Evolutionary conservation across 2,329 filamentous ascomycete genomes (phyloP).

Genomic region (Aureobasidium sp.): DNA sequence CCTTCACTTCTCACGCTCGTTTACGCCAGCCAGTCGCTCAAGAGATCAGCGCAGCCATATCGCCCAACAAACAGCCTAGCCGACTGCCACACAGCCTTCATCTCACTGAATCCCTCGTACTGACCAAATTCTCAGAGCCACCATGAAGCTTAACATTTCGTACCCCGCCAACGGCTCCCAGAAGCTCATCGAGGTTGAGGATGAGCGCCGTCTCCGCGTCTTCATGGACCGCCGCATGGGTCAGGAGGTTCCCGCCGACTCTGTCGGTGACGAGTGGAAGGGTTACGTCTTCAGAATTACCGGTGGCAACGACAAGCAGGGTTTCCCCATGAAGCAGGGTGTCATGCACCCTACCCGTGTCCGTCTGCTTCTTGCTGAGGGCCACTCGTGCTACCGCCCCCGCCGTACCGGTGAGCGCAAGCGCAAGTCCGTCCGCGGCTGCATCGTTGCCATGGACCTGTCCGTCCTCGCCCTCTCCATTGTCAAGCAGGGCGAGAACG

Average conservation of each 20-base stretch:
- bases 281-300: constrained; percentile 99
- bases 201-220: constrained; percentile 97
- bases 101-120: not conserved
- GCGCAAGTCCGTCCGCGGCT: constrained; percentile 97
- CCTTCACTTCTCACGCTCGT: not conserved
- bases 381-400: constrained; percentile 99
- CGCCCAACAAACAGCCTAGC: not conserved
- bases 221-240: constrained; percentile 99
- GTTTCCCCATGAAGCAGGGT: constrained; percentile 99
- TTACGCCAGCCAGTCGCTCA: not conserved
- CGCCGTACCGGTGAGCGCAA: constrained; percentile 98
- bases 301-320: constrained; percentile 99
- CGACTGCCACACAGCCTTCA: not conserved
- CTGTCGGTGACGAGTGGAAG: constrained; percentile 98
- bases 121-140: constrained; percentile 25
- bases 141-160: constrained; percentile 73
- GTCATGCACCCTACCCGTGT: constrained; percentile 98
- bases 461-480: constrained; percentile 89
- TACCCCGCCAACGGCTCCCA: constrained; percentile 99
- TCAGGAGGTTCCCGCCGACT: constrained; percentile 86
- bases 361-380: constrained; percentile 87
- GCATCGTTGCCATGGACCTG: constrained; percentile 95
- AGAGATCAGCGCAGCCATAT: not conserved
- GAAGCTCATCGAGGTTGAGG: constrained; percentile 98
- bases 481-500: constrained; percentile 94